Conservation (phyloP, 2,329 filamentous ascomycete species). For the Fusarium hostae region DNA sequence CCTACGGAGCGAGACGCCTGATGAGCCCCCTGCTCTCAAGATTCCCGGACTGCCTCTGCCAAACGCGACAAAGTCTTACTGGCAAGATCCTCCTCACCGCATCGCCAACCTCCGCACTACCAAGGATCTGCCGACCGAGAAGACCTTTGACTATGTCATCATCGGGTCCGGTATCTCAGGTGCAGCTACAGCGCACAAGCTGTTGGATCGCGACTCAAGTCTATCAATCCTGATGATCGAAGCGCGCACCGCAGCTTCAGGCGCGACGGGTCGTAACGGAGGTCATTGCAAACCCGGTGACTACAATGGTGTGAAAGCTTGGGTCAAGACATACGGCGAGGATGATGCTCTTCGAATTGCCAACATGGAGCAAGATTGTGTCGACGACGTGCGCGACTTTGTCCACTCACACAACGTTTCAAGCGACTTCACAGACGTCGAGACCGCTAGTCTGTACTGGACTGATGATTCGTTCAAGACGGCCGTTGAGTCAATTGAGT, state of each 20-base stretch:
- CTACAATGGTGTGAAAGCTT: constrained; percentile 15
- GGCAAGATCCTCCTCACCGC: constrained; percentile 29
- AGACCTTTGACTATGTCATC: constrained; percentile 31
- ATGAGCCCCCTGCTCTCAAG: constrained; percentile 6
- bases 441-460: constrained; percentile 24
- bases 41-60: constrained; percentile 24
- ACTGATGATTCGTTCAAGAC: constrained; percentile 23
- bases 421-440: constrained; percentile 25
- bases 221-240: constrained; percentile 27
- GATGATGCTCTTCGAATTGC: constrained; percentile 19
- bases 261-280: constrained; percentile 12
- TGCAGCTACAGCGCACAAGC: constrained; percentile 23
- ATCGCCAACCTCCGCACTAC: constrained; percentile 27
- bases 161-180: constrained; percentile 27
- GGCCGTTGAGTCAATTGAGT: constrained; percentile 13
- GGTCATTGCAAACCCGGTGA: constrained; percentile 20
- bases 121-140: constrained; percentile 1
- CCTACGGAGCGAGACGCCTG: neutral
- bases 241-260: constrained; percentile 22
- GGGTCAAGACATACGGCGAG: constrained; percentile 21
- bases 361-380: constrained; percentile 30
- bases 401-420: constrained; percentile 24
- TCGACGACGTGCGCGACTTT: constrained; percentile 23
- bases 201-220: constrained; percentile 13
- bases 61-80: constrained; percentile 27